A percentile compares a stretch with the other conserved stretches of the same genome.
Conservation (phyloP, 805 yeast genomes). For the Kazachstania taianensis region DNA sequence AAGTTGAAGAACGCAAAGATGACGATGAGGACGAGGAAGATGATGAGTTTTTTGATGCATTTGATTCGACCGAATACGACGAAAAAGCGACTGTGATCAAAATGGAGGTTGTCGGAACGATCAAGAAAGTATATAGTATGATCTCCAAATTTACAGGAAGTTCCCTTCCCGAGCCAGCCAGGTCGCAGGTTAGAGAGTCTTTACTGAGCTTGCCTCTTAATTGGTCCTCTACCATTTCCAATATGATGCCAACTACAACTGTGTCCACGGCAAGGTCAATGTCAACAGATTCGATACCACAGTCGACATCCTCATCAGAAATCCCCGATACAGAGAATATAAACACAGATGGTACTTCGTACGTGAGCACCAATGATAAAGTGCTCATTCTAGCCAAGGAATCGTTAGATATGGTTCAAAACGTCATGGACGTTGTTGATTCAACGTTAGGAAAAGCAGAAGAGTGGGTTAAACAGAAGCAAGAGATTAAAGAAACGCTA, state of each 20-base stretch:
- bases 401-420: constrained; percentile 75
- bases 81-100: constrained; percentile 40
- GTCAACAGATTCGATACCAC: not conserved
- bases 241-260: constrained; percentile 2
- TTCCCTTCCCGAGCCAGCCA: constrained; percentile 66
- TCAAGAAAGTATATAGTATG: constrained; percentile 76
- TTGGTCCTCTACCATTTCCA: constrained; percentile 43
- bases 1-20: not conserved
- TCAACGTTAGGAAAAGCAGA: constrained; percentile 81
- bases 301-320: not conserved
- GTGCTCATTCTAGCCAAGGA: constrained; percentile 80
- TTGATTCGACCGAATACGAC: constrained; percentile 18
- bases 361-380: constrained; percentile 48
- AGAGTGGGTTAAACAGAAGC: constrained; percentile 55
- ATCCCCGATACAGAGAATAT: not conserved
- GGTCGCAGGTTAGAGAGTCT: constrained; percentile 70
- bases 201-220: constrained; percentile 65
- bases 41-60: constrained; percentile 29
- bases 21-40: constrained; percentile 18
- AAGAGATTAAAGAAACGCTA: constrained; percentile 27
- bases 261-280: not conserved
- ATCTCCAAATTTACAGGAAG: constrained; percentile 78
- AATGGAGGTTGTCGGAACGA: constrained; percentile 78
- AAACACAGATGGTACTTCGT: constrained; percentile 5
- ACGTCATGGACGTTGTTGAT: constrained; percentile 74